Percentiles rank a stretch among this genome's conserved stretches.
These are phyloP conservation scores for Penicillium desertorum DNA, from an alignment of 495 filamentous ascomycete species.

Conservation along the genomic window DNA sequence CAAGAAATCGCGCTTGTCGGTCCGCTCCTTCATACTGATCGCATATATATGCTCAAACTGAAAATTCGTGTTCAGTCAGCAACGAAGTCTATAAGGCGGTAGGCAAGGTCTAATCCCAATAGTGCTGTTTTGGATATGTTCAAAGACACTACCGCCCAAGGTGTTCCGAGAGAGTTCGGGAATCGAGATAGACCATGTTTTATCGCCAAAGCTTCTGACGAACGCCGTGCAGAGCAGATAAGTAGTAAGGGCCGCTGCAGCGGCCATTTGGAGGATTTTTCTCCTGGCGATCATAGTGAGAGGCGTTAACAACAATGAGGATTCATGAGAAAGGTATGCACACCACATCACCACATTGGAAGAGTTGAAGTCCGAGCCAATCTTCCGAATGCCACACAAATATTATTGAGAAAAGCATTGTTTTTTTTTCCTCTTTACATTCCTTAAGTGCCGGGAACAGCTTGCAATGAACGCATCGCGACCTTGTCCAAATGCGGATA, in stretches of 20 bases:
- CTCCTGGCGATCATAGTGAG: slow-evolving; percentile 1
- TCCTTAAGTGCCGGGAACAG: slow-evolving; percentile 1
- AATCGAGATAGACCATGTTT: background rate
- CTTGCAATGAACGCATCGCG: background rate
- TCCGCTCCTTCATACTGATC: slow-evolving; percentile 58
- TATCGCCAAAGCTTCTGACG: background rate
- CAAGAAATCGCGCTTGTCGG: slow-evolving; percentile 63
- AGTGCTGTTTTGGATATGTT: slow-evolving; percentile 31
- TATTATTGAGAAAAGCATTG: background rate
- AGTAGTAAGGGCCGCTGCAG: background rate
- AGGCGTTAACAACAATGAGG: background rate
- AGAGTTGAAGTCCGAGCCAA: background rate
- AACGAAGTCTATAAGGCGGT: background rate
- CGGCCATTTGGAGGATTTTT: background rate
- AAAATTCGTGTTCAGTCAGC: background rate
- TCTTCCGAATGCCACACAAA: background rate
- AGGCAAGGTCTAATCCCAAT: slow-evolving; percentile 22
- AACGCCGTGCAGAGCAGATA: background rate
- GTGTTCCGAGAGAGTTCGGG: background rate
- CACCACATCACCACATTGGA: background rate
- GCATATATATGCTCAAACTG: slow-evolving; percentile 52
- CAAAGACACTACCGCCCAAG: slow-evolving; percentile 20
- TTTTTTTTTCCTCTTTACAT: background rate
- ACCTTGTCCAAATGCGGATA: background rate
- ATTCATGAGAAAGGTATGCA: background rate